Percentiles rank a stretch among this genome's conserved stretches.
Conservation (phyloP, 2,329 filamentous ascomycete species). For the Colletotrichum falcatum region DNA sequence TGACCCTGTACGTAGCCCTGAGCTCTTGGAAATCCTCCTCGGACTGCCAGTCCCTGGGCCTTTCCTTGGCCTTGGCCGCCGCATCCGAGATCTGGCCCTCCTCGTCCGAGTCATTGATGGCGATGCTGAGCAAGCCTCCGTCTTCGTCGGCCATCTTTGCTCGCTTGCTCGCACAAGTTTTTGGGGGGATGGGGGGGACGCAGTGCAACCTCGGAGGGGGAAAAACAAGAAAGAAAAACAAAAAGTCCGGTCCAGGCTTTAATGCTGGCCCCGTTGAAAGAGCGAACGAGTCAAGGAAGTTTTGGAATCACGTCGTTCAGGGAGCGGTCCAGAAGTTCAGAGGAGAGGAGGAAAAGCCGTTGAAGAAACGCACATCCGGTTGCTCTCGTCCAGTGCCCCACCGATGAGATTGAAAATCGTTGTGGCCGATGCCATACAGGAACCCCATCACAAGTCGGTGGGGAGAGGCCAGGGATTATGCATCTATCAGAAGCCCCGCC, state of each 20-base stretch:
- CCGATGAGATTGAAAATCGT: neutral
- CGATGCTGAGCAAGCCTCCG: constrained; percentile 50
- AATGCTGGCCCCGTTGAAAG: neutral
- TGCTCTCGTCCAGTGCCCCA: neutral
- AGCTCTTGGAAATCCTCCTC: constrained; percentile 63
- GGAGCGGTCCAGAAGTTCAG: neutral
- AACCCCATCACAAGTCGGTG: neutral
- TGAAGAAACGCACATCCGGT: neutral
- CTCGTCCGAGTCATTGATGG: constrained; percentile 50
- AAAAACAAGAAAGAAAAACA: neutral
- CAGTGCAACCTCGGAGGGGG: too few species aligned
- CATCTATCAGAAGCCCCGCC: neutral
- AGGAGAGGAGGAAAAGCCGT: neutral
- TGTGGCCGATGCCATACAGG: neutral
- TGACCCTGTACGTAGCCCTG: constrained; percentile 58
- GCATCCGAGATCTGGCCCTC: constrained; percentile 40
- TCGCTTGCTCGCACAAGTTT: neutral
- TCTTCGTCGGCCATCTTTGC: constrained; percentile 44
- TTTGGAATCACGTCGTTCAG: neutral
- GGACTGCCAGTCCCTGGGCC: constrained; percentile 57
- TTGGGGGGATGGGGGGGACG: neutral
- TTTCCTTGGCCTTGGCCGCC: constrained; percentile 45
- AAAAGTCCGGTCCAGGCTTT: neutral
- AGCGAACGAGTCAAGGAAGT: neutral
- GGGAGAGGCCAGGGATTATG: neutral